phyloP scores from a whole-genome alignment of 1,284 basidiomycete genomes.

The Schizopora paradoxa region DNA sequence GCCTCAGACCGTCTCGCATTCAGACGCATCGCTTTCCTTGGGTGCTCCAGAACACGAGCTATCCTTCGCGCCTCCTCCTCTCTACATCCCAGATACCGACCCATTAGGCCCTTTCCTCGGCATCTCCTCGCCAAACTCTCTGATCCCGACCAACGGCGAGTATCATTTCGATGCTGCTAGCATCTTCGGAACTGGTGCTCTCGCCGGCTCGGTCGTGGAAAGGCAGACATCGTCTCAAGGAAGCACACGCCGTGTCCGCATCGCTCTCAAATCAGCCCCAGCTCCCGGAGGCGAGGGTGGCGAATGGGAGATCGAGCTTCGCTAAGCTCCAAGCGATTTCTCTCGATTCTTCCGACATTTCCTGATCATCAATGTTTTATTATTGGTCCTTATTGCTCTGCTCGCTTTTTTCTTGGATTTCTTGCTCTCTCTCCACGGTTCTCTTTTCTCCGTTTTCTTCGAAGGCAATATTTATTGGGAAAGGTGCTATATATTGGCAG shows the following conservation, averaged over 20 bases:
- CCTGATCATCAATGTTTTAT: too few species aligned
- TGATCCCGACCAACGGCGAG: background rate
- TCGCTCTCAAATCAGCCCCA: conserved; percentile 59
- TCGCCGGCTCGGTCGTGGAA: conserved; percentile 25
- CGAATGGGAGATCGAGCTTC: conserved; percentile 66
- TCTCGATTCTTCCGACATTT: too few species aligned
- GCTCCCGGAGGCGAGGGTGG: conserved; percentile 55
- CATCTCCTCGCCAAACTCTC: conserved; percentile 1
- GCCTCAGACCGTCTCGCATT: background rate
- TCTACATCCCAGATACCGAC: conserved; percentile 10
- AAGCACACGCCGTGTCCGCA: conserved; percentile 46
- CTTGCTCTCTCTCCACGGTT: too few species aligned
- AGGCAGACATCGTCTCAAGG: conserved; percentile 29
- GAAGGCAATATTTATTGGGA: too few species aligned
- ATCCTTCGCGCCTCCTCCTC: conserved; percentile 4
- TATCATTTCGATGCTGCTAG: conserved; percentile 26
- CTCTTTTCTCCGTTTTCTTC: too few species aligned
- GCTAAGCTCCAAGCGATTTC: too few species aligned
- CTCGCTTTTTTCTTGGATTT: too few species aligned
- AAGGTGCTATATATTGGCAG: too few species aligned
- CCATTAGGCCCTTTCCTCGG: conserved; percentile 15
- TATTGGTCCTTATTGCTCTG: too few species aligned
- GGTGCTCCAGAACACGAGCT: too few species aligned
- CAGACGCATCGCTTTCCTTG: background rate
- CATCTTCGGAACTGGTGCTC: conserved; percentile 37